Base-by-base conservation (phyloP, 2,329 filamentous ascomycete species). In the Nigrograna mackinnonii region DNA sequence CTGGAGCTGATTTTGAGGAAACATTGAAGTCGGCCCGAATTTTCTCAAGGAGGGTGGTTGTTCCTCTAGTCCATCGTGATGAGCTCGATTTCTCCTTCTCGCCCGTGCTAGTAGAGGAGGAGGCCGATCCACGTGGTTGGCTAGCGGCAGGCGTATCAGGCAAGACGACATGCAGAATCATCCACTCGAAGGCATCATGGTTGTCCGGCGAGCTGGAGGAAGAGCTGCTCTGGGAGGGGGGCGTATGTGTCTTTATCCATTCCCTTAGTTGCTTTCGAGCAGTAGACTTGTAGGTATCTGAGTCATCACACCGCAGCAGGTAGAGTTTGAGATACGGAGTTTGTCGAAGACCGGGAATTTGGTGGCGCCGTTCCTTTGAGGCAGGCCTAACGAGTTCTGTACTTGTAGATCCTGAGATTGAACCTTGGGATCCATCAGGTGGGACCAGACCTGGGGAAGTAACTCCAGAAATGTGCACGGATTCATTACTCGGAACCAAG, bases 151-250 rank as follows among this genome's bases (percentile, higher is more conserved):
- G 77, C 0, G 89, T 92, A 50, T 95, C 91, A 12, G 92, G 91
- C 14, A 95, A 77, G 11, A 96, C 88, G 19, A 99, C 89, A 66
- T 99, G 94, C 17, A 99, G 64, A 41, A 99, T 89, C 52, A 99
- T 76, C 88, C 91, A 97, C 68, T 99, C 94, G 55, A 87, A 96
- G 1, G 94, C 92, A 73, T 99, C 92, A 62, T 99, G 94, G 49
- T 95, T 94, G 62, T 96, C 92, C 60, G 91, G 86, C 16, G 82
- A 85, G 58, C 77, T 89, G 16, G 72, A 66, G 21, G 72, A 64
- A 5, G 83, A 81, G 39, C 76, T 79, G 44, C 71, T 75, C 43
- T 80, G 73, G 13, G 64, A 63, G 2, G 82, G 75, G 0, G 80
- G 74, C 0, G 83, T 79, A 49, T 95, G 80, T 5, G 80, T 75